Percentiles rank a stretch among this genome's conserved stretches.
These are phyloP conservation scores for Ogataea parapolymorpha DNA, from an alignment of 805 yeast genomes.

Conservation along the genomic window DNA sequence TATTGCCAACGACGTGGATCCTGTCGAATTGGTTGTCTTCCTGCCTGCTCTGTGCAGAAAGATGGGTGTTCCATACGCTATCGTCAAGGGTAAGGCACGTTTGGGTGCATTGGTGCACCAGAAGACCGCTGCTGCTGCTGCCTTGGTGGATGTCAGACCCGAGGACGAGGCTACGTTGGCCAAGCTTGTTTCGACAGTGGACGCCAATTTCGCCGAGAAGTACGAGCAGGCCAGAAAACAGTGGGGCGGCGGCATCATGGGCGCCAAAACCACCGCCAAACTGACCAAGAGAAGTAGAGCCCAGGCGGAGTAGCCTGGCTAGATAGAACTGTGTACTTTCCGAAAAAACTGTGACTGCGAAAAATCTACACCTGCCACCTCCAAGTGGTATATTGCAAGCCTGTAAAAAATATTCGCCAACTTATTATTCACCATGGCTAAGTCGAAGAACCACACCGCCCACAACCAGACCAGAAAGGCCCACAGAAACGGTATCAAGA, in stretches of 20 bases:
- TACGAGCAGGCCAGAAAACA: slow-evolving; percentile 95
- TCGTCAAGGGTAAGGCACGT: slow-evolving; percentile 98
- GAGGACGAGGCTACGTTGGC: slow-evolving; percentile 96
- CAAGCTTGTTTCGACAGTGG: slow-evolving; percentile 85
- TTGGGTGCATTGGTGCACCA: slow-evolving; percentile 96
- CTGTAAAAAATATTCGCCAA: slow-evolving; percentile 26
- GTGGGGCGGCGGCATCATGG: slow-evolving; percentile 99
- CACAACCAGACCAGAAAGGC: slow-evolving; percentile 99
- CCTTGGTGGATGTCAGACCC: slow-evolving; percentile 89
- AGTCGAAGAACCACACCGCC: slow-evolving; percentile 99
- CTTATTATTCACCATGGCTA: slow-evolving; percentile 62
- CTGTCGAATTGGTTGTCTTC: slow-evolving; percentile 95
- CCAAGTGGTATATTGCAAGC: background rate
- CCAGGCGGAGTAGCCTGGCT: background rate
- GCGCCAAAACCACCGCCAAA: slow-evolving; percentile 89
- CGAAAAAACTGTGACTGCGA: slow-evolving; percentile 7
- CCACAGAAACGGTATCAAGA: slow-evolving; percentile 99
- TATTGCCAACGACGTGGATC: slow-evolving; percentile 99
- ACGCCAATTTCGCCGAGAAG: slow-evolving; percentile 89
- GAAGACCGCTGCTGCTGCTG: slow-evolving; percentile 96
- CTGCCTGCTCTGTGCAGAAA: slow-evolving; percentile 98
- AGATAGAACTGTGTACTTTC: background rate
- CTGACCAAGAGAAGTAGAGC: slow-evolving; percentile 64
- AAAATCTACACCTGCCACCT: slow-evolving; percentile 6
- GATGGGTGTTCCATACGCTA: slow-evolving; percentile 99